Base-by-base conservation (phyloP, 2,329 filamentous ascomycete genomes). In the Trichoderma semiorbis region DNA sequence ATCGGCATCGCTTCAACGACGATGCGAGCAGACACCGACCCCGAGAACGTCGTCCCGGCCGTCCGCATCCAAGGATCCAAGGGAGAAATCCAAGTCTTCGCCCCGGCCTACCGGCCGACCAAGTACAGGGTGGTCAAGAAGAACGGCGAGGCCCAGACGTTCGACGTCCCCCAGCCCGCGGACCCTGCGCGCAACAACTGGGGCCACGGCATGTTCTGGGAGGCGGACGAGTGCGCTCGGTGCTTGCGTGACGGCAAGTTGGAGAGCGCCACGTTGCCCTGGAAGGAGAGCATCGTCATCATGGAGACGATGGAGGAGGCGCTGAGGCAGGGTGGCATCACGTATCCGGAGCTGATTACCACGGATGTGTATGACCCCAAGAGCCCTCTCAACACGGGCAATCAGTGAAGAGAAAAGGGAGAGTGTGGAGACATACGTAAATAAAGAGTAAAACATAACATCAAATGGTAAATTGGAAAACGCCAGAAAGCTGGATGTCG, bases 151-250 rank as follows among this genome's bases (percentile, higher is more conserved):
- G 79, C 84, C 32, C 85, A 88, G 76, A 80, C 85, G 14, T 83
- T 89, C 65, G 83, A 87, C 75, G 87, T 84, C 77, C 85, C 86
- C 14, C 85, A 88, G 57, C 87, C 88, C 53, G 78, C 79, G 70
- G 87, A 89, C 76, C 76, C 81, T 28, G 83, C 81, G 74, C 82
- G 84, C 36, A 78, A 82, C 30, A 75, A 78, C 74, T 86, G 83
- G 82, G 93, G 93, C 12, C 91, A 93, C 74, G 94, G 93, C 64
- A 96, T 97, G 93, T 96, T 93, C 83, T 95, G 91, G 91, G 92
- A 95, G 80, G 93, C 93, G 1, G 93, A 95, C 79, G 93, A 94
- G 84, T 91, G 89, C 74, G 93, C 91, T 32, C 86, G 90, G 60
- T 93, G 92, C 75, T 78, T 97, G 71, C 85, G 91, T 57, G 93